Evolutionary conservation across 148 eudicot genomes (phyloP).

Genomic region (Talinum fruticosum): DNA sequence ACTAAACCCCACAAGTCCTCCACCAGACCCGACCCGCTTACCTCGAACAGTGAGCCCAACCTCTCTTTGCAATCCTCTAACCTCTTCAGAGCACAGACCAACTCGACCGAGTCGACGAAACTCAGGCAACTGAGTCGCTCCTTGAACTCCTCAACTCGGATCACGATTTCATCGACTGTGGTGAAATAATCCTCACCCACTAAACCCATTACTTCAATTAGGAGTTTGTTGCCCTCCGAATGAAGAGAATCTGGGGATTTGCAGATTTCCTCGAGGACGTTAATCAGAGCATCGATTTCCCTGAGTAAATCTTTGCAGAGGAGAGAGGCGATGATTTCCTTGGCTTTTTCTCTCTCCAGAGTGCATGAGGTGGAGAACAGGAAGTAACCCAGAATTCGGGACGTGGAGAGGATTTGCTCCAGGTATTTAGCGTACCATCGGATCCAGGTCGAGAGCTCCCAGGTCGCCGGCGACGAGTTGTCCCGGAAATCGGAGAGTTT

Average conservation of each 20-base stretch:
- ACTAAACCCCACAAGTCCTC: constrained; percentile 54
- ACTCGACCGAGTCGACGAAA: constrained; percentile 76
- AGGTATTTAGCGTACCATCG: constrained; percentile 69
- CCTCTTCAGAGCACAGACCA: constrained; percentile 50
- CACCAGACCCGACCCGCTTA: constrained; percentile 34
- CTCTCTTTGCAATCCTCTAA: constrained; percentile 56
- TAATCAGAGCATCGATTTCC: constrained; percentile 48
- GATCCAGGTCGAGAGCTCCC: constrained; percentile 74
- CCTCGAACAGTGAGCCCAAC: constrained; percentile 26
- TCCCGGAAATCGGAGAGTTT: constrained; percentile 75
- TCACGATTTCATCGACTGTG: constrained; percentile 45
- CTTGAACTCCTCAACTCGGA: constrained; percentile 61
- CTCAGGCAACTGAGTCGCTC: constrained; percentile 58
- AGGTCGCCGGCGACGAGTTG: constrained; percentile 45
- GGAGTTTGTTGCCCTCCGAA: constrained; percentile 33
- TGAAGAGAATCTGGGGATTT: constrained; percentile 45
- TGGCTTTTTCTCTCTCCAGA: constrained; percentile 36
- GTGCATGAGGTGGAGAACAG: constrained; percentile 44
- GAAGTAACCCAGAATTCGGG: constrained; percentile 56
- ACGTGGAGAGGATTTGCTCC: constrained; percentile 59
- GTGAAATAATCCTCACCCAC: constrained; percentile 48
- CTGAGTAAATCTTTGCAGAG: constrained; percentile 47
- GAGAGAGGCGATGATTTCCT: constrained; percentile 47
- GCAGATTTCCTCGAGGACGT: constrained; percentile 51
- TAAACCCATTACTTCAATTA: constrained; percentile 41